Conservation (phyloP, 495 filamentous ascomycete genomes). For the Parmelia sp. region DNA sequence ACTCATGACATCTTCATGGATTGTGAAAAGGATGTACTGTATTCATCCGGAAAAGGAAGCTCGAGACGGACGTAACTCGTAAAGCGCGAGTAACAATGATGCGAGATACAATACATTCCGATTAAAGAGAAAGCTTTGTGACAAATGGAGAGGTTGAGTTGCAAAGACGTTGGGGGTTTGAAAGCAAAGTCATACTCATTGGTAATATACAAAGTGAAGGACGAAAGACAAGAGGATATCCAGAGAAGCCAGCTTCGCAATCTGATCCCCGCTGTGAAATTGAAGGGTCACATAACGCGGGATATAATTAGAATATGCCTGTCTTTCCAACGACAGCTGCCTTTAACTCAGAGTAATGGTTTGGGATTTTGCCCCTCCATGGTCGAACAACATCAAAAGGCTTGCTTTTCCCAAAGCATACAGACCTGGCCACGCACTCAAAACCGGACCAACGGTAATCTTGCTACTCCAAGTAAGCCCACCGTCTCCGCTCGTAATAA, state of each 20-base stretch:
- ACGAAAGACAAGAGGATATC: not conserved
- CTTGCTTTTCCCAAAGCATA: constrained; percentile 29
- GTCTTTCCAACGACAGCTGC: not conserved
- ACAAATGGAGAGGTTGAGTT: not conserved
- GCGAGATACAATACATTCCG: not conserved
- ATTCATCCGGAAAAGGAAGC: not conserved
- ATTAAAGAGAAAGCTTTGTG: not conserved
- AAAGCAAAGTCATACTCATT: not conserved
- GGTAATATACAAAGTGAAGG: not conserved
- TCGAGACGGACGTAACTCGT: not conserved
- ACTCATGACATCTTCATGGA: not conserved
- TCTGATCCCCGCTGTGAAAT: not conserved
- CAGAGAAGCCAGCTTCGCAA: not conserved
- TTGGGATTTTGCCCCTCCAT: constrained; percentile 31
- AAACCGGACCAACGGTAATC: constrained; percentile 31
- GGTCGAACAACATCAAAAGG: constrained; percentile 38
- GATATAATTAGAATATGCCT: not conserved
- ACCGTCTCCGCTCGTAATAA: constrained; percentile 37
- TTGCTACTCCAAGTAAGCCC: constrained; percentile 38
- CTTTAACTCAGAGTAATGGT: constrained; percentile 19
- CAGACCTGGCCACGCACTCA: constrained; percentile 41
- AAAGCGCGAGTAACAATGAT: not conserved
- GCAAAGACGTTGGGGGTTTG: not conserved
- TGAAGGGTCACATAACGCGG: not conserved
- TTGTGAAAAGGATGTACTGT: not conserved